Conservation (phyloP, 1,284 basidiomycete genomes). For the Thecaphora thlaspeos region DNA sequence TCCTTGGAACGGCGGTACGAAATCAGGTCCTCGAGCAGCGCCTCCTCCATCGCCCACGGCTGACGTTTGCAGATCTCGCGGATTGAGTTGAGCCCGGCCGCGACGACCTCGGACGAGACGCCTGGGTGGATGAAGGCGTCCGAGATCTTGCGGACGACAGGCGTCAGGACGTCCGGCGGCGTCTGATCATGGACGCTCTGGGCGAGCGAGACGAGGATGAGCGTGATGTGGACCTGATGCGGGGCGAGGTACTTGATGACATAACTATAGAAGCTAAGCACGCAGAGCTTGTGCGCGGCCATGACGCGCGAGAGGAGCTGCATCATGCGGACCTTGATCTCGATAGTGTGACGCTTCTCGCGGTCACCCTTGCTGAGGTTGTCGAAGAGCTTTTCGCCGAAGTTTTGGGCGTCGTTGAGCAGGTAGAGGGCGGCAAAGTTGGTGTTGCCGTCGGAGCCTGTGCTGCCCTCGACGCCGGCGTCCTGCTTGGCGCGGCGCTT, state of each 20-base stretch:
- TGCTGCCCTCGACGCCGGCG: conserved; percentile 25
- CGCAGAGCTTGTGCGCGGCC: conserved; percentile 86
- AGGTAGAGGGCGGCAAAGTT: conserved; percentile 94
- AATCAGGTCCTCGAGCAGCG: conserved; percentile 84
- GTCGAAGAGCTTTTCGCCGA: conserved; percentile 91
- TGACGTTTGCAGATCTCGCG: conserved; percentile 89
- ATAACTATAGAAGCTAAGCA: conserved; percentile 96
- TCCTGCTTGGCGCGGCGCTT: conserved; percentile 37
- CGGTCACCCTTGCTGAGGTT: conserved; percentile 70
- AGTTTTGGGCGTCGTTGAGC: conserved; percentile 91
- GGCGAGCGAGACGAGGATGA: conserved; percentile 90
- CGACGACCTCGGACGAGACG: conserved; percentile 89
- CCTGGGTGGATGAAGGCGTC: conserved; percentile 97
- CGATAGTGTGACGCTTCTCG: conserved; percentile 82
- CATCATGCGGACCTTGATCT: conserved; percentile 97
- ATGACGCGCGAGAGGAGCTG: conserved; percentile 94
- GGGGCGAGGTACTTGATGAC: conserved; percentile 87
- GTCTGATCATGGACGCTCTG: conserved; percentile 95
- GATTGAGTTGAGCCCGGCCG: conserved; percentile 92
- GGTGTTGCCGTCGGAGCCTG: conserved; percentile 28
- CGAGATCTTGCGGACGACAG: conserved; percentile 86
- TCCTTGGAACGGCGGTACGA: conserved; percentile 94
- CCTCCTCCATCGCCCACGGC: conserved; percentile 92
- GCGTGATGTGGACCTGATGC: conserved; percentile 88
- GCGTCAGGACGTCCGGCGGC: conserved; percentile 86